These are phyloP conservation scores for Entelexis sorbosivorans DNA, from an alignment of 1,139 yeast genomes.

Conservation along the genomic window DNA sequence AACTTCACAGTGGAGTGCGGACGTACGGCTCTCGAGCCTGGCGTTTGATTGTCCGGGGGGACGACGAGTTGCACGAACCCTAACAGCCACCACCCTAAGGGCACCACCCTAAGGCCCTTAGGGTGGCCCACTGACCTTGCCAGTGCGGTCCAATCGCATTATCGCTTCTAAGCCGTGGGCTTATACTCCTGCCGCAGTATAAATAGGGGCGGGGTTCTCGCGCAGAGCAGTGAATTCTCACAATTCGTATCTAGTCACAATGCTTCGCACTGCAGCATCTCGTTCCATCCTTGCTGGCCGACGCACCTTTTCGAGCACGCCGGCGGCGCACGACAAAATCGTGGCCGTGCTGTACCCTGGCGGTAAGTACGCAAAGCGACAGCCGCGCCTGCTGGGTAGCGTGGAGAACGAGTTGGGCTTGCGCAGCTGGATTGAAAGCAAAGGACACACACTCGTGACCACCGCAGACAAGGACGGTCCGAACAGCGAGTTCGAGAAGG, in stretches of 20 bases:
- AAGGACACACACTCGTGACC: constrained; percentile 58
- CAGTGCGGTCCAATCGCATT: background rate
- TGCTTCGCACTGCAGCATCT: background rate
- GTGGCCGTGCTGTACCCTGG: constrained; percentile 30
- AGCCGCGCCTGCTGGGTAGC: constrained; percentile 45
- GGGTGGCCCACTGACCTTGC: no score
- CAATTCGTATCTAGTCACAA: background rate
- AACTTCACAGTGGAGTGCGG: no score
- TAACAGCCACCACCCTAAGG: no score
- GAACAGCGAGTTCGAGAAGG: constrained; percentile 47
- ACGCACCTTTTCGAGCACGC: constrained; percentile 12
- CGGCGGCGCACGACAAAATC: constrained; percentile 23
- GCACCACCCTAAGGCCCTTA: no score
- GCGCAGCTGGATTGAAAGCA: constrained; percentile 48
- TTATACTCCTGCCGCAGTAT: background rate
- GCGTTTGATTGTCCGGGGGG: no score
- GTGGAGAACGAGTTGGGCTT: constrained; percentile 69
- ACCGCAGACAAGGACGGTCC: constrained; percentile 65
- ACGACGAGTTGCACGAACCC: background rate
- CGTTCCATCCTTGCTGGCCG: background rate
- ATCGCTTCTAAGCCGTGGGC: background rate
- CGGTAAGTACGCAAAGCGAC: constrained; percentile 40
- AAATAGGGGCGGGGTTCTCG: background rate
- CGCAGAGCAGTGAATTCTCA: background rate
- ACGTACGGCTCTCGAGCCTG: no score